Evolutionary conservation across 164 flowering plant genomes (phyloP).

Genomic region (Kalanchoe fedtschenkoi): DNA sequence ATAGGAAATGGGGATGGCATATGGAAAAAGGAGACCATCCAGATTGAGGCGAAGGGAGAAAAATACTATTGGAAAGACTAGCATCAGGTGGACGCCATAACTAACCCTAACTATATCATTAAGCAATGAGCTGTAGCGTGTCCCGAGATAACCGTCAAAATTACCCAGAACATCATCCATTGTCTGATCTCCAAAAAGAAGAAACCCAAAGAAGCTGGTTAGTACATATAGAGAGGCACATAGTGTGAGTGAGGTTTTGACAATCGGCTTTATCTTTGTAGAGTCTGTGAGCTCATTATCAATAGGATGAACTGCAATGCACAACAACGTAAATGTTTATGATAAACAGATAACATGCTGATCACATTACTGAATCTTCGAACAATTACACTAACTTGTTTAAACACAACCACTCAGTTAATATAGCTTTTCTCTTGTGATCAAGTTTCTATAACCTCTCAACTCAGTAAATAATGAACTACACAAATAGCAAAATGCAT

Average conservation of each 20-base stretch:
- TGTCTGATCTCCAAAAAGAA: constrained; percentile 61
- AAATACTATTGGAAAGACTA: constrained; percentile 70
- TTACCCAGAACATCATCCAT: constrained; percentile 68
- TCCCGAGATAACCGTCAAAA: constrained; percentile 55
- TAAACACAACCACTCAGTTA: not conserved
- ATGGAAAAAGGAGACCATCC: constrained; percentile 62
- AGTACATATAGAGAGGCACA: constrained; percentile 50
- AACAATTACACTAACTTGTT: no score
- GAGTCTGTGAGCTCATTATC: constrained; percentile 62
- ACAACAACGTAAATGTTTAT: not conserved
- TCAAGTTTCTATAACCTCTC: no score
- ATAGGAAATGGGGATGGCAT: constrained; percentile 33
- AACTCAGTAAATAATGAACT: no score
- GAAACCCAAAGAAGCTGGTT: constrained; percentile 63
- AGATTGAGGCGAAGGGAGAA: constrained; percentile 64
- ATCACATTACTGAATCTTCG: no score
- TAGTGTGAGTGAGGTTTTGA: constrained; percentile 35
- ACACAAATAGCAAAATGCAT: no score
- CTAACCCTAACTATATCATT: constrained; percentile 55
- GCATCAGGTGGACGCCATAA: constrained; percentile 68
- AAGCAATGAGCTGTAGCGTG: constrained; percentile 41
- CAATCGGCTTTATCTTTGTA: constrained; percentile 53
- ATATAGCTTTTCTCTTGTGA: no score
- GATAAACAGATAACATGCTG: no score
- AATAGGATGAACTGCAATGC: constrained; percentile 56